Percentiles rank a stretch among this genome's conserved stretches.
These are phyloP conservation scores for Amaranthus hypochondriacus DNA, from an alignment of 148 eudicot species.

Conservation along the genomic window DNA sequence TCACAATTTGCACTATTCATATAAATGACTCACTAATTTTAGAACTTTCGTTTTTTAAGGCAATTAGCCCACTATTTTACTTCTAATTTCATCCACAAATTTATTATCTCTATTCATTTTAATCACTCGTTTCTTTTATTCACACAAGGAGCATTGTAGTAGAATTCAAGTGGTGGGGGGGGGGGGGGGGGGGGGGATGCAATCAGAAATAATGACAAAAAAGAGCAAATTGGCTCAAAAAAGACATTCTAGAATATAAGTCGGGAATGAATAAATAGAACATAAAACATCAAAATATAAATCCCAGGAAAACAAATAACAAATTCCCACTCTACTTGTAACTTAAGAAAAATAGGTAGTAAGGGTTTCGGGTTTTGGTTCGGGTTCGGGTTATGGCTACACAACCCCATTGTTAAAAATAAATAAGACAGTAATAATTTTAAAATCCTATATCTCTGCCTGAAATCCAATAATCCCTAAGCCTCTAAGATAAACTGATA, in stretches of 20 bases:
- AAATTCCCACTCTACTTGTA: constrained; percentile 11
- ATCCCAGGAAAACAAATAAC: constrained; percentile 8
- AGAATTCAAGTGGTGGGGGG: too few species aligned
- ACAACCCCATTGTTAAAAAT: constrained; percentile 12
- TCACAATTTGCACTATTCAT: too few species aligned
- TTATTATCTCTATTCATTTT: too few species aligned
- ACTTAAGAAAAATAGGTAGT: background rate
- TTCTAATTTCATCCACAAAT: too few species aligned
- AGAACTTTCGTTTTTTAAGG: too few species aligned
- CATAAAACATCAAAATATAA: constrained; percentile 6
- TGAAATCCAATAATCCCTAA: constrained; percentile 10
- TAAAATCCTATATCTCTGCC: constrained; percentile 9
- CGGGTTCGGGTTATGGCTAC: background rate
- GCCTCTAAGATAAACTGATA: background rate
- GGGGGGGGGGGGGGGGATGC: too few species aligned
- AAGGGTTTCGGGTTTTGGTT: background rate
- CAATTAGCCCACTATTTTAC: too few species aligned
- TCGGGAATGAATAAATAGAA: background rate
- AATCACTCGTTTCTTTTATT: too few species aligned
- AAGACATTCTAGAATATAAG: background rate
- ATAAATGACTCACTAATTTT: too few species aligned
- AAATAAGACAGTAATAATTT: background rate
- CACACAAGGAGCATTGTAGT: too few species aligned
- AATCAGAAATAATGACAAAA: too few species aligned
- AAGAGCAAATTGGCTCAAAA: background rate